phyloP scores from a whole-genome alignment of 1,284 basidiomycete genomes.

The Moniliophthora roreri region DNA sequence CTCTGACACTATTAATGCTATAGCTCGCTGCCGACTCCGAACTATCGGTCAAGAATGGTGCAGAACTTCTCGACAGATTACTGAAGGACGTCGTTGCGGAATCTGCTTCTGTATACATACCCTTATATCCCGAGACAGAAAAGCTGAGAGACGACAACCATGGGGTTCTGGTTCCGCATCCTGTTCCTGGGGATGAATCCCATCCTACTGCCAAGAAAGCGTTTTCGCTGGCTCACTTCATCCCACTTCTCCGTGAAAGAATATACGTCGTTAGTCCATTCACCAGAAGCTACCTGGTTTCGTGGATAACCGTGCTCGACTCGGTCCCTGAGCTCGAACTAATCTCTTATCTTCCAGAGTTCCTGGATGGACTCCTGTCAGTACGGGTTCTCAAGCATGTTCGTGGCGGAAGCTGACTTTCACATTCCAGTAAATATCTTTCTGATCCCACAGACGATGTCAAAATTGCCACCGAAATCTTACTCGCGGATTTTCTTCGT shows the following conservation, averaged over 20 bases:
- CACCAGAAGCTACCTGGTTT: conserved; percentile 93
- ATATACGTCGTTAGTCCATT: conserved; percentile 97
- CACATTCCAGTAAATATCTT: conserved; percentile 77
- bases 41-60: conserved; percentile 96
- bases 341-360: conserved; percentile 91
- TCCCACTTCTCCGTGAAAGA: conserved; percentile 90
- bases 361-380: conserved; percentile 91
- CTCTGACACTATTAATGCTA: conserved; percentile 1
- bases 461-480: conserved; percentile 86
- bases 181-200: conserved; percentile 45
- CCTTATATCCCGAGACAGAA: conserved; percentile 81
- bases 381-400: conserved; percentile 30
- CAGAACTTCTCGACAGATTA: conserved; percentile 95
- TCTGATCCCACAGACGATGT: conserved; percentile 96
- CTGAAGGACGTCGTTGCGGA: conserved; percentile 98
- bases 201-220: conserved; percentile 62
- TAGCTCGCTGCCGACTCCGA: conserved; percentile 98
- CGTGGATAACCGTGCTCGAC: conserved; percentile 96
- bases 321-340: conserved; percentile 97
- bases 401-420: conserved; percentile 6
- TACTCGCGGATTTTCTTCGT: conserved; percentile 89
- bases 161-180: conserved; percentile 66
- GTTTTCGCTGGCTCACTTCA: conserved; percentile 93
- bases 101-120: conserved; percentile 93
- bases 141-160: conserved; percentile 54